Evolutionary conservation across 2,329 filamentous ascomycete species (phyloP), one percentile per base, ranked within the genome.

Genomic region (Arthroderma sp.): DNA sequence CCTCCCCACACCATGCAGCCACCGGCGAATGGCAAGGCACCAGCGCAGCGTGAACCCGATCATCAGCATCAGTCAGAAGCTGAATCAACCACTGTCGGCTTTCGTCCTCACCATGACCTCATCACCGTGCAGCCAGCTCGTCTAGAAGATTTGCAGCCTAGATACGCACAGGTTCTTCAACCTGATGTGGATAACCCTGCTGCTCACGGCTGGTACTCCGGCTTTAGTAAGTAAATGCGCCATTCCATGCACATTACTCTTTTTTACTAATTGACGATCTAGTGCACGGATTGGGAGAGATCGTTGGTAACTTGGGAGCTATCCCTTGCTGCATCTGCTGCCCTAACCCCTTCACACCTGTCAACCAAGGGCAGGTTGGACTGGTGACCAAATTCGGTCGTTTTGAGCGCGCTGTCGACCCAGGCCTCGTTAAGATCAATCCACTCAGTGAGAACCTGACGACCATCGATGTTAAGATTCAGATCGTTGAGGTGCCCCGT

Each of bases 401-500:
- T 63, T 97, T 98, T 76, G 88, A 95, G 73, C 87, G 91, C 73
- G 90, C 93, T 9, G 91, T 97, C 63, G 93, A 98, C 71, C 93
- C 93, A 1, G 93, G 93, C 70, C 84, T 98, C 33, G 89, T 97
- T 73, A 95, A 95, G 78, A 85, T 98, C 79, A 98, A 98, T 76
- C 91, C 91, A 2, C 83, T 97, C 56, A 91, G 87, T 66, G 93
- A 98, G 78, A 82, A 80, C 59, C 80, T 98, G 43, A 85, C 89
- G 64, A 88, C 94, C 67, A 86, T 98, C 69, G 93, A 98, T 72
- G 93, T 98, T 76, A 98, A 97, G 83, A 96, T 97, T 66, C 93
- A 98, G 76, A 96, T 95, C 63, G 89, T 94, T 71, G 74, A 98
- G 78, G 93, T 98, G 23, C 91, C 91, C 17, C 84, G 91, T 74